Percentiles rank a stretch among this genome's conserved stretches.
These are phyloP conservation scores for Diaporthe vexans DNA, from an alignment of 2,329 filamentous ascomycete genomes.

Conservation along the genomic window DNA sequence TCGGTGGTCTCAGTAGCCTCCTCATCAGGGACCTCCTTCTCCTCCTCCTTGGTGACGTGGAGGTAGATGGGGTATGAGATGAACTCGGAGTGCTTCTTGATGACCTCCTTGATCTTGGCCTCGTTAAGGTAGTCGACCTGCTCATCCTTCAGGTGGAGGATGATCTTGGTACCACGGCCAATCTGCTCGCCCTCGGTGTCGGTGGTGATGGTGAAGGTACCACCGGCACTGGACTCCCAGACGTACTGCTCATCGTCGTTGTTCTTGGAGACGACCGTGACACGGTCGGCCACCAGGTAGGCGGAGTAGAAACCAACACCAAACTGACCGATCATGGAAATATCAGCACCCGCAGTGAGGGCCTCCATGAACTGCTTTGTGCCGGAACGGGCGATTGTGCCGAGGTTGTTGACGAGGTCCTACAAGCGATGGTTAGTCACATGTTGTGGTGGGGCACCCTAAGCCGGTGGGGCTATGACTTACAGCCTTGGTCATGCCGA, in stretches of 20 bases:
- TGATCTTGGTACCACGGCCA: conserved; percentile 96
- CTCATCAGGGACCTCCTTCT: conserved; percentile 98
- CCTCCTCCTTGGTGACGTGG: conserved; percentile 98
- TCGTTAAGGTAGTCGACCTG: conserved; percentile 98
- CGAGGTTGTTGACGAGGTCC: conserved; percentile 99
- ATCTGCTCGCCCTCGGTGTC: conserved; percentile 93
- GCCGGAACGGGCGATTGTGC: conserved; percentile 98
- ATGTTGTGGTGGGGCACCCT: background rate
- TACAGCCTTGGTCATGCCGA: conserved; percentile 99
- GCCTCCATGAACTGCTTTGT: conserved; percentile 99
- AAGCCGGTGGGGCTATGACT: conserved; percentile 57
- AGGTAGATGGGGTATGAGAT: conserved; percentile 99
- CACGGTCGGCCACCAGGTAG: conserved; percentile 98
- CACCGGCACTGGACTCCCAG: conserved; percentile 98
- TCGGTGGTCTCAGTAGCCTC: conserved; percentile 73
- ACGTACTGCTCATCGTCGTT: conserved; percentile 99
- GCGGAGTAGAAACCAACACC: conserved; percentile 99
- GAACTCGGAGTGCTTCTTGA: conserved; percentile 99
- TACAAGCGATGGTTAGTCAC: conserved; percentile 58
- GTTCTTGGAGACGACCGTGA: conserved; percentile 97
- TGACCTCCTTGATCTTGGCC: conserved; percentile 99
- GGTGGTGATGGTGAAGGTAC: conserved; percentile 92
- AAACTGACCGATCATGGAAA: conserved; percentile 99
- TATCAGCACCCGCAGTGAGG: conserved; percentile 96
- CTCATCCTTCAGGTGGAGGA: conserved; percentile 99